Percentiles rank a stretch among this genome's conserved stretches.
Conservation (phyloP, 2,329 filamentous ascomycete genomes). For the Monascus ruber region DNA sequence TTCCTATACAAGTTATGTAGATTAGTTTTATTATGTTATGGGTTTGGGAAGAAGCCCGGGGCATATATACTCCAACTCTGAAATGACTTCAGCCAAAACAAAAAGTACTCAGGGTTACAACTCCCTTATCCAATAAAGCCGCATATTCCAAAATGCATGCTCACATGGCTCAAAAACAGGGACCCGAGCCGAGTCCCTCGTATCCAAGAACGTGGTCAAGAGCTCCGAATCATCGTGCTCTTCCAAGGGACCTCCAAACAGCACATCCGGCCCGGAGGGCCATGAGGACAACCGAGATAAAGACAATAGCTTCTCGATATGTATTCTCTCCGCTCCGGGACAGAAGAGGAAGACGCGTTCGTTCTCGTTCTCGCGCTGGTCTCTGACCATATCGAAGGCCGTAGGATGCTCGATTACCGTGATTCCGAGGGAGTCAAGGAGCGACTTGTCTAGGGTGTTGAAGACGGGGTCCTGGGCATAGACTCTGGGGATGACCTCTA, state of each 20-base stretch:
- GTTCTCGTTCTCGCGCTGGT: slow-evolving; percentile 17
- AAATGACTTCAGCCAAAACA: too few relatives aligned
- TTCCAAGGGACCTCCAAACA: slow-evolving; percentile 43
- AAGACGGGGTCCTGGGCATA: slow-evolving; percentile 49
- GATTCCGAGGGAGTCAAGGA: slow-evolving; percentile 26
- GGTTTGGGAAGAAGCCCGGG: too few relatives aligned
- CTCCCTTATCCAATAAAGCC: slow-evolving; percentile 15
- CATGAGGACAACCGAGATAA: neutral
- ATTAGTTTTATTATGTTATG: too few relatives aligned
- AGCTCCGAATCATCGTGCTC: slow-evolving; percentile 13
- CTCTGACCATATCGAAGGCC: slow-evolving; percentile 39
- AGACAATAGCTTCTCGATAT: slow-evolving; percentile 41
- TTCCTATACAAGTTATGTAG: too few relatives aligned
- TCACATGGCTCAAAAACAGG: slow-evolving; percentile 20
- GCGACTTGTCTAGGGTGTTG: slow-evolving; percentile 27
- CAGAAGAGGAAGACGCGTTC: slow-evolving; percentile 46
- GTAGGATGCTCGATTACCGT: slow-evolving; percentile 36
- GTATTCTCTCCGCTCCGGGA: slow-evolving; percentile 43
- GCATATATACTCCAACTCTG: too few relatives aligned
- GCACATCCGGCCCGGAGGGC: slow-evolving; percentile 38
- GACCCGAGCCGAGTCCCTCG: slow-evolving; percentile 13
- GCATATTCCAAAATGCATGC: slow-evolving; percentile 28
- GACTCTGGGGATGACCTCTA: slow-evolving; percentile 28
- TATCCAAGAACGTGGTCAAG: slow-evolving; percentile 10
- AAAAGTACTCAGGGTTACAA: too few relatives aligned